Conservation (phyloP, 805 yeast genomes). For the Monosporozyma siamensis region DNA sequence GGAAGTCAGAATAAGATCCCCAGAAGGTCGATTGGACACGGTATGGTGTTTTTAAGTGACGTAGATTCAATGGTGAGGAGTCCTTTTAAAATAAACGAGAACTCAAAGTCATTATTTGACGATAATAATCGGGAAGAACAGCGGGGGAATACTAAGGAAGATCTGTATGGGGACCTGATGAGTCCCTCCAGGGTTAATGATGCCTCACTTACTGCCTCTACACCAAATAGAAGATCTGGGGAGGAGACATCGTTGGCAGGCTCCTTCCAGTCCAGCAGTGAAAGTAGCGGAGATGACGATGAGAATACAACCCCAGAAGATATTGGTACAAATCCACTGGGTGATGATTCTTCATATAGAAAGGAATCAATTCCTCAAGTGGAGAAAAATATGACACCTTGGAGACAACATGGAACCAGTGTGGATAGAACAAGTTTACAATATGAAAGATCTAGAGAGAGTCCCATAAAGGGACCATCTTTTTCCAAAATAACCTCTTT, state of each 20-base stretch:
- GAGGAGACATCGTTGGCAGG: too few species aligned
- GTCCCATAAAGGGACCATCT: too few species aligned
- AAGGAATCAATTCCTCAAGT: background rate
- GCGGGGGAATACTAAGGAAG: background rate
- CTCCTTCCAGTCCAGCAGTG: background rate
- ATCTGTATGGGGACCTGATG: background rate
- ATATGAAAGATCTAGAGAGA: background rate
- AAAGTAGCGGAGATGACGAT: background rate
- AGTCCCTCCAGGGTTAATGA: background rate
- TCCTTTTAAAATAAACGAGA: too few species aligned
- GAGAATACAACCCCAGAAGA: background rate
- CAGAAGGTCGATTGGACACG: too few species aligned
- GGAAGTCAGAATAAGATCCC: too few species aligned
- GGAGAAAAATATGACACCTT: background rate
- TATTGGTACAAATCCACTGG: background rate
- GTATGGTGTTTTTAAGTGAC: too few species aligned
- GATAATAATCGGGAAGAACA: too few species aligned
- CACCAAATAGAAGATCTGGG: background rate
- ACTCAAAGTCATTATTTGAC: too few species aligned
- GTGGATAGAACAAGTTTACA: background rate
- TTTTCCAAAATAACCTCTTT: background rate
- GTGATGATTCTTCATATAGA: background rate
- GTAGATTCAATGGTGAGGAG: too few species aligned
- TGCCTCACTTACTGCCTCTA: background rate
- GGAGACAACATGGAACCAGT: background rate